Conservation (phyloP, 768 basidiomycete genomes). For the Tricholoma saponaceum region DNA sequence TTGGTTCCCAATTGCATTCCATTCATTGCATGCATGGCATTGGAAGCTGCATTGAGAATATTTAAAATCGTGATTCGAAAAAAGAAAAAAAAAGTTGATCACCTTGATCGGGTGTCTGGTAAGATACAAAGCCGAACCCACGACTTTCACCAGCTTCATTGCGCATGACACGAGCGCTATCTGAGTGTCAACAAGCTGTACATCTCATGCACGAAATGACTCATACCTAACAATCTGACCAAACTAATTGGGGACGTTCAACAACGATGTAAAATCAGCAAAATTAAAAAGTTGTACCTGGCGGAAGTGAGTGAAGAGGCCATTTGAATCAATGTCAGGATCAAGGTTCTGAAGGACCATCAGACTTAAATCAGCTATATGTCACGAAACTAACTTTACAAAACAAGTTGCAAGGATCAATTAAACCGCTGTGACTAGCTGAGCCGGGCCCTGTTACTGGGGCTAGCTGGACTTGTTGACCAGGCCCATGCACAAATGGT, state of each 20-base stretch:
- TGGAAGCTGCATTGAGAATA: conserved; percentile 43
- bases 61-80: neutral
- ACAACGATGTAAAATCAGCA: conserved; percentile 5
- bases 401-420: conserved; percentile 88
- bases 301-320: conserved; percentile 78
- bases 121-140: conserved; percentile 91
- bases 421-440: conserved; percentile 78
- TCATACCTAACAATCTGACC: conserved; percentile 84
- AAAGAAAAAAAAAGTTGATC: neutral
- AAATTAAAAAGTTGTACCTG: conserved; percentile 41
- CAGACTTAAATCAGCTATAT: neutral
- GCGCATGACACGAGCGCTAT: conserved; percentile 90
- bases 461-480: conserved; percentile 85
- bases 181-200: neutral
- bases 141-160: conserved; percentile 78
- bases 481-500: conserved; percentile 79
- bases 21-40: conserved; percentile 81
- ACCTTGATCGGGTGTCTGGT: conserved; percentile 82
- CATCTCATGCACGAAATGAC: neutral
- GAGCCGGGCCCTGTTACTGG: conserved; percentile 74
- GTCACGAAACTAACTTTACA: conserved; percentile 59
- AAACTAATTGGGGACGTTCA: conserved; percentile 44
- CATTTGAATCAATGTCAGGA: conserved; percentile 80
- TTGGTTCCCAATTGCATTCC: conserved; percentile 67
- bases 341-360: conserved; percentile 65